phyloP scores from a whole-genome alignment of 805 yeast genomes.

The Yamadazyma phyllophila region DNA sequence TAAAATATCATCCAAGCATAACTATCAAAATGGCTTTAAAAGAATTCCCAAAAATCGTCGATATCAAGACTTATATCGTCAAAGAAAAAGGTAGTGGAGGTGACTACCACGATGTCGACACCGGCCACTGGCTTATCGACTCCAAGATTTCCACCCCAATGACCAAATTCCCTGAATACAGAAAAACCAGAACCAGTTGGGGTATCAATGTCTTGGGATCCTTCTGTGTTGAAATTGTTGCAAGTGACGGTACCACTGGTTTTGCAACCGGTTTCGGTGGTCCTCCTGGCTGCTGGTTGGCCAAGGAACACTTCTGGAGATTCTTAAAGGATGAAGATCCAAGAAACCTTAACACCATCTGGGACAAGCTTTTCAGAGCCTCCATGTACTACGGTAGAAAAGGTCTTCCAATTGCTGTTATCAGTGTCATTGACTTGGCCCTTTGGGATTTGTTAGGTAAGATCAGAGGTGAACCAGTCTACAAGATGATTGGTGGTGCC shows the following conservation, averaged over 20 bases:
- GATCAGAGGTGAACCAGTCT: slow-evolving; percentile 50
- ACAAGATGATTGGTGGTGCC: slow-evolving; percentile 52
- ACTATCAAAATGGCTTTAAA: slow-evolving; percentile 18
- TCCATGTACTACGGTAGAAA: slow-evolving; percentile 53
- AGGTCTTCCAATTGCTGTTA: slow-evolving; percentile 48
- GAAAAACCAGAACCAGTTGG: slow-evolving; percentile 46
- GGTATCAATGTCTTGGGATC: slow-evolving; percentile 52
- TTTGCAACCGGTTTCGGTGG: slow-evolving; percentile 55
- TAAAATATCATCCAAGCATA: neutral
- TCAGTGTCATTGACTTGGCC: slow-evolving; percentile 48
- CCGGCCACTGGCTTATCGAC: slow-evolving; percentile 52
- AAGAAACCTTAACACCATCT: slow-evolving; percentile 41
- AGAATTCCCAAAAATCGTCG: slow-evolving; percentile 44
- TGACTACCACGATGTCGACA: slow-evolving; percentile 48
- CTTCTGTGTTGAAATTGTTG: slow-evolving; percentile 47
- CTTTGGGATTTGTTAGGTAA: slow-evolving; percentile 52
- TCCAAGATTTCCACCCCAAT: slow-evolving; percentile 47
- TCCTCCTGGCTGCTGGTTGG: slow-evolving; percentile 49
- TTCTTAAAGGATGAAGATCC: slow-evolving; percentile 48
- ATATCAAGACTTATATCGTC: slow-evolving; percentile 41
- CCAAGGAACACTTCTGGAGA: slow-evolving; percentile 45
- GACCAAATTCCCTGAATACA: slow-evolving; percentile 47
- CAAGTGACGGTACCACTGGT: slow-evolving; percentile 48
- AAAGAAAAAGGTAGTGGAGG: slow-evolving; percentile 49
- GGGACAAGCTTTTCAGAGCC: slow-evolving; percentile 51